Evolutionary conservation across 2,329 filamentous ascomycete species (phyloP), one percentile per base, ranked within the genome.

Genomic region (Metarhizium guizhouense): DNA sequence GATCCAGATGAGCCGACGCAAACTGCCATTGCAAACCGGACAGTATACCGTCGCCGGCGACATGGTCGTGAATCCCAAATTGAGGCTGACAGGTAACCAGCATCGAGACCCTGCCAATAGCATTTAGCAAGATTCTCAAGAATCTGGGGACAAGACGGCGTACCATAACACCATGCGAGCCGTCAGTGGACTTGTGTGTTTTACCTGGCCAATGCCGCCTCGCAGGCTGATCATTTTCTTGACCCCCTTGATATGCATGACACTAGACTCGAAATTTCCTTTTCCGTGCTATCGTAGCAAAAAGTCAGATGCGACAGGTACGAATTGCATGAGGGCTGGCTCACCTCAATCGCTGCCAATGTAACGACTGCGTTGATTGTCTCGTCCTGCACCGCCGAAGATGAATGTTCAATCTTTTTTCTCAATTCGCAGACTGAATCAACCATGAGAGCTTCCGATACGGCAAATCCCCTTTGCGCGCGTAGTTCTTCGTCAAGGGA

Each of bases 281-380:
- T 82, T 81, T n/a, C 79, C 79, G 57, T 74, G 75, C 77, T 81
- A 43, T 18, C 2, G 18, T 16, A 4, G 16, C 5, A 1, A 1
- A 2, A 2, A 42, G 7, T 30, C 6, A 25, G 8, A 7, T 10
- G 4, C 20, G 20, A 1, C 6, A 16, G 2, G 6, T 30, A 16
- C 7, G 20, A 14, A 7, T 16, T 34, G 25, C 11, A 4, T 2
- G 4, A 6, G 3, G 36, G n/a, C 18, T 4, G 3, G 45, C 70
- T 70, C 59, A 82, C 79, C 63, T 83, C 80, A 50, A 83, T 83
- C 1, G 79, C 76, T 10, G 80, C 80, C 56, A 83, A 61, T 0
- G 80, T 83, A 47, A 83, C 74, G 7, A 83, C 77, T 0, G 79
- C 76, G 57, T 83, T 76, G 65, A 83, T 71, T 0, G 81, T 84